phyloP scores from a whole-genome alignment of 176 grass and related monocot genomes.

The Aegilops longissima region DNA sequence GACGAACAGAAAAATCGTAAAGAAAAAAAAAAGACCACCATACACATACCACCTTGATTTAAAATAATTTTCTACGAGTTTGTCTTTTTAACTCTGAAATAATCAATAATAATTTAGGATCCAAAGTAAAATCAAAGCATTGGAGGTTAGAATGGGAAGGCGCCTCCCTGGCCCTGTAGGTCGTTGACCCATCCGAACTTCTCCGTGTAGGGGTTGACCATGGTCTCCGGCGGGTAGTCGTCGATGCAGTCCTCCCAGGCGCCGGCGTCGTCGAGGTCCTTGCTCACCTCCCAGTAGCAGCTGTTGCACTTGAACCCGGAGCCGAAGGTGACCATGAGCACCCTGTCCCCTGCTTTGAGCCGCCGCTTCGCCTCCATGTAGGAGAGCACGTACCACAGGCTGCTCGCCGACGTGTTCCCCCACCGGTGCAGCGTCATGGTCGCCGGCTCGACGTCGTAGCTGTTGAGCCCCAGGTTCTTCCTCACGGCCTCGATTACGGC shows the following conservation, averaged over 20 bases:
- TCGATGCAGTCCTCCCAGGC: slow-evolving; percentile 73
- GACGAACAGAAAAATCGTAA: background rate
- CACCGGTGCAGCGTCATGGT: slow-evolving; percentile 92
- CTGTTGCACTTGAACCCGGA: slow-evolving; percentile 98
- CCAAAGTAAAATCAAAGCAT: background rate
- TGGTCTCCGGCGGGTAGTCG: slow-evolving; percentile 58
- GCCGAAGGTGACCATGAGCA: slow-evolving; percentile 87
- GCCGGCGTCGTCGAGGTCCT: slow-evolving; percentile 58
- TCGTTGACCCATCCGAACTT: slow-evolving; percentile 88
- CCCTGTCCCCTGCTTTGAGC: slow-evolving; percentile 50
- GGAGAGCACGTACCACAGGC: slow-evolving; percentile 82
- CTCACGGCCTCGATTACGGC: slow-evolving; percentile 77
- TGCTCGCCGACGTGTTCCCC: slow-evolving; percentile 94
- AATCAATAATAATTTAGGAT: background rate
- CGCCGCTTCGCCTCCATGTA: slow-evolving; percentile 93
- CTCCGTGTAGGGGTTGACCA: slow-evolving; percentile 76
- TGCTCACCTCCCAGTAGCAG: slow-evolving; percentile 69
- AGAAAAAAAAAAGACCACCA: background rate
- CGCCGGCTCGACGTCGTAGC: slow-evolving; percentile 71
- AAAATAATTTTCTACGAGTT: background rate
- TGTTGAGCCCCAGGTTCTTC: slow-evolving; percentile 45
- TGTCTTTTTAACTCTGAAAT: background rate
- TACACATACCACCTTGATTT: background rate
- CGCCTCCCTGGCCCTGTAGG: slow-evolving; percentile 34
- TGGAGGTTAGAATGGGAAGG: slow-evolving; percentile 27